Evolutionary conservation across 257 asterid genomes (phyloP), one percentile per base, ranked within the genome.

Genomic region (Solanum dulcamara): DNA sequence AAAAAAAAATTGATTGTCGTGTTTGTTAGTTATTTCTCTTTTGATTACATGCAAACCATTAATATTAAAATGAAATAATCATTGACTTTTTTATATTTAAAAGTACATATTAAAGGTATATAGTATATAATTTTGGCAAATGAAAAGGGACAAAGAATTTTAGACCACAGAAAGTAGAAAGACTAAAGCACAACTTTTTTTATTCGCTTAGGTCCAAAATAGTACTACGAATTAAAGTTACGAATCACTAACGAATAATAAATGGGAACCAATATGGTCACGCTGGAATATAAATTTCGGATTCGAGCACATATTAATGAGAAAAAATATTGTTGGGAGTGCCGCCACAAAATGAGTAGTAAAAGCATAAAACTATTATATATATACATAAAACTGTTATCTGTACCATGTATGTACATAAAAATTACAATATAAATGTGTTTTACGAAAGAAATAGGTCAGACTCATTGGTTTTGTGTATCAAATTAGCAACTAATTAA

Each of bases 271-370:
- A 9, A n/a, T 7, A 24, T n/a, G 37, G 0, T 6, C 13, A 5
- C 6, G 4, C 0, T 26, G 35, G 3, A 26, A 12, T 28, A 64
- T 0, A 0, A 0, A 0, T 6, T 6, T 64, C 4, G 2, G 1
- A 6, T 64, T 64, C 0, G 2, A 15, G 3, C 22, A 4, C 0
- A 13, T 24, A 1, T 13, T 5, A 64, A 64, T 14, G 7, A 22
- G 15, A 2, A 57, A 14, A 64, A 64, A 28, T 15, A 28, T 9
- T 12, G 2, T 13, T 15, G 4, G 0, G 64, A 8, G 4, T 4
- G 7, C 2, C 0, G 5, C 40, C 10, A 2, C 28, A 28, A 30
- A 66, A 66, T 14, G 5, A 35, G n/a, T 14, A 3, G 28, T 55
- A 55, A 37, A 38, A 7, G 6, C 1, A 57, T 55, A 55, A 33